Evolutionary conservation across 805 yeast species (phyloP), one percentile per base, ranked within the genome.

Genomic region (Wickerhamomyces chaumierensis): DNA sequence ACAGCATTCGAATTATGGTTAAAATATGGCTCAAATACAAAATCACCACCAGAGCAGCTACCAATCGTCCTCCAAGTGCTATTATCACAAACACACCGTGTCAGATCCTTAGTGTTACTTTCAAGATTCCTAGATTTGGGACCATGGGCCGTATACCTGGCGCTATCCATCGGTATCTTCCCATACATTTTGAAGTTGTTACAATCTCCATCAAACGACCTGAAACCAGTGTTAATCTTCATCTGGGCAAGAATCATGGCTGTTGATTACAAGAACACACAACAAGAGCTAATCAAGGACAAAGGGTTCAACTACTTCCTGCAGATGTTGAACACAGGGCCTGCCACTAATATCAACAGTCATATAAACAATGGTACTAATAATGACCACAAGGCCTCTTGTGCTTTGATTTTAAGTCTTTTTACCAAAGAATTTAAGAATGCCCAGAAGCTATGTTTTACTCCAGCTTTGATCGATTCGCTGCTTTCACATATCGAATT

Each of bases 201-300:
- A 27, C 97, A 90, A 55, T 80, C 94, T 42, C 97, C 97, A 0
- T 96, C 97, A 0, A 94, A 85, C 20, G 97, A 92, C 52, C 66
- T 92, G 42, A 87, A 87, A 51, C 97, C 97, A 0, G 95, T 90
- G 3, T 62, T 92, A 41, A 92, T 92, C 2, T 92, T 90, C 52
- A 92, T 92, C 39, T 92, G 98, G 98, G 95, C 97, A 1, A 69
- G 97, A 47, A 86, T 92, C 18, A 86, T 92, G 92, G 88, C 96
- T 3, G 94, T 92, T 18, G 97, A 90, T 58, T 81, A 82, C 56
- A 73, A 75, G 46, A 81, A 82, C 51, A 85, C 95, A 3, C 98
- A 92, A 57, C 87, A 81, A 45, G 98, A 92, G 53, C 69, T 92
- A 23, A 73, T 92, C 46, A 88, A 88, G 50, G 97, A 90, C 53